Conservation (phyloP, 768 basidiomycete genomes). For the Psilocybe cubensis region DNA sequence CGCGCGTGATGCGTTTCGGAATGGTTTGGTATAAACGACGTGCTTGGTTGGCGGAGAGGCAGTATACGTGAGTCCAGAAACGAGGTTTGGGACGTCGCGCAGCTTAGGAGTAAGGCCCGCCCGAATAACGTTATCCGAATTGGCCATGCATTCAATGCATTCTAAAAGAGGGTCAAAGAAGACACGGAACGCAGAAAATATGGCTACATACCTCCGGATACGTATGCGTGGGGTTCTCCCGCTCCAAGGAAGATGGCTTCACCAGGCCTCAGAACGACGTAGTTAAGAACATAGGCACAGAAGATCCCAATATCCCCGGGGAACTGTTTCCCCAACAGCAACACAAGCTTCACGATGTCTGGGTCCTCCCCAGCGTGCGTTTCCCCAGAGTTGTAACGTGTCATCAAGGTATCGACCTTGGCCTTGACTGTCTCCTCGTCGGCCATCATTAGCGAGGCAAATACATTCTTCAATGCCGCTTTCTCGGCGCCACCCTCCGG, state of each 20-base stretch:
- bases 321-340: conserved; percentile 71
- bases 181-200: background rate
- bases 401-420: conserved; percentile 60
- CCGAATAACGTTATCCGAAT: conserved; percentile 98
- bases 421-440: conserved; percentile 50
- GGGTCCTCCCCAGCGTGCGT: conserved; percentile 41
- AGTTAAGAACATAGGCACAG: conserved; percentile 89
- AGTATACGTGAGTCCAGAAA: conserved; percentile 85
- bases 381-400: conserved; percentile 57
- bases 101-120: conserved; percentile 97
- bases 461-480: conserved; percentile 71
- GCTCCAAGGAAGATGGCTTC: conserved; percentile 96
- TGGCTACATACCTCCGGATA: conserved; percentile 82
- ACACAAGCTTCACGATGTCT: conserved; percentile 63
- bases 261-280: conserved; percentile 76
- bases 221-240: conserved; percentile 96
- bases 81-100: conserved; percentile 90
- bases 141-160: conserved; percentile 99
- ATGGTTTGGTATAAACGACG: conserved; percentile 62
- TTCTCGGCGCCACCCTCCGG: conserved; percentile 54
- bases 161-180: conserved; percentile 49
- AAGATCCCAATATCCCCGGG: conserved; percentile 94
- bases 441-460: conserved; percentile 87
- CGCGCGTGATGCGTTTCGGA: conserved; percentile 27
- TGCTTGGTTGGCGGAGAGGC: conserved; percentile 72